Evolutionary conservation across 2,329 filamentous ascomycete species (phyloP).

Genomic region (Waltergamsia citrina): DNA sequence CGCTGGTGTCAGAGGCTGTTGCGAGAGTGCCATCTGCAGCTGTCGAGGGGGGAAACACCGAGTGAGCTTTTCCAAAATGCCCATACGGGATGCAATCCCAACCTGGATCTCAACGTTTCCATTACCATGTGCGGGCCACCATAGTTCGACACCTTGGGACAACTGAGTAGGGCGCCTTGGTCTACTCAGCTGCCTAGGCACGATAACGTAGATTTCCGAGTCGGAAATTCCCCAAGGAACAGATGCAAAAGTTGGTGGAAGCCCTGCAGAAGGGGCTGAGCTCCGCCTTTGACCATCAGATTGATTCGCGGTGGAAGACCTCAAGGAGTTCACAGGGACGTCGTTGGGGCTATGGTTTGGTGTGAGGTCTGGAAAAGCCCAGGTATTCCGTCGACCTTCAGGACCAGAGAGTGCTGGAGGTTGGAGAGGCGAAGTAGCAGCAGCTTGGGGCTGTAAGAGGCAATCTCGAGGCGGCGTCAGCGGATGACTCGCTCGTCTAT

Average conservation of each 20-base stretch:
- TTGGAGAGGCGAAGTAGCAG: too few relatives aligned
- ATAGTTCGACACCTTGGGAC: not conserved
- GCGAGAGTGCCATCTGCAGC: not conserved
- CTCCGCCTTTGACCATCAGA: too few relatives aligned
- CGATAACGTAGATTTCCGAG: not conserved
- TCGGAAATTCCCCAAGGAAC: too few relatives aligned
- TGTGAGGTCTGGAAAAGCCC: conserved; percentile 1
- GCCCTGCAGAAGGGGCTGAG: too few relatives aligned
- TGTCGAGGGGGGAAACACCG: not conserved
- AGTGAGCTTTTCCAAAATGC: not conserved
- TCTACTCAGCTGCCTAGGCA: conserved; percentile 1
- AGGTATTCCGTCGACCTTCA: conserved; percentile 1
- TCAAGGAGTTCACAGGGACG: too few relatives aligned
- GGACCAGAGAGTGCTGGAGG: too few relatives aligned
- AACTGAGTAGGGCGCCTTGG: not conserved
- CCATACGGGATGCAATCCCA: not conserved
- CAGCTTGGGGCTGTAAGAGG: too few relatives aligned
- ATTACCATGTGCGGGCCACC: conserved; percentile 1
- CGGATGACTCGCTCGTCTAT: not conserved
- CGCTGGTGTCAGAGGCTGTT: too few relatives aligned
- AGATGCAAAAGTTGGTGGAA: too few relatives aligned
- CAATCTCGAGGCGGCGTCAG: too few relatives aligned
- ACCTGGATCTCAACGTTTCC: conserved; percentile 4
- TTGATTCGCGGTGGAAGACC: too few relatives aligned
- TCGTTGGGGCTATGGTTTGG: too few relatives aligned